Conservation (phyloP, 176 grass and related monocot species). For the Phoenix roebelenii region DNA sequence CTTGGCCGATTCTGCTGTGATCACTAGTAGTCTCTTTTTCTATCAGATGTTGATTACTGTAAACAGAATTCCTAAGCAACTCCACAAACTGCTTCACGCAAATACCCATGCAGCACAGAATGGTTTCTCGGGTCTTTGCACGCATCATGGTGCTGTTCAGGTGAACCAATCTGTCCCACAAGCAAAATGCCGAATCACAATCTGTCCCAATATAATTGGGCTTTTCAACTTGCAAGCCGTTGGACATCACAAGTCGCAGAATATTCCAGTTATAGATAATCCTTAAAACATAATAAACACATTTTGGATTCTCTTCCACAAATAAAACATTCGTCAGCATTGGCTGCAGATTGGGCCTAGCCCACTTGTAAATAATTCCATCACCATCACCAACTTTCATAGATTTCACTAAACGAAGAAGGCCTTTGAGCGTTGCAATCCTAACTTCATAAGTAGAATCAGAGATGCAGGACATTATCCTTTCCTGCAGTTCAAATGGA, state of each 20-base stretch:
- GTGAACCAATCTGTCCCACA: slow-evolving; percentile 80
- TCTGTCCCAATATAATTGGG: slow-evolving; percentile 27
- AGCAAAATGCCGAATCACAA: slow-evolving; percentile 31
- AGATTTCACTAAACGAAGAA: slow-evolving; percentile 61
- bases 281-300: slow-evolving; percentile 74
- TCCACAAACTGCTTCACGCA: slow-evolving; percentile 67
- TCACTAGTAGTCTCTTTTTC: slow-evolving; percentile 19
- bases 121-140: slow-evolving; percentile 69
- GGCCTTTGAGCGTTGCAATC: slow-evolving; percentile 68
- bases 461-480: slow-evolving; percentile 59
- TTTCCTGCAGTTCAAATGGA: slow-evolving; percentile 50
- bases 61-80: slow-evolving; percentile 33
- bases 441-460: slow-evolving; percentile 82
- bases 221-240: slow-evolving; percentile 9
- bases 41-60: slow-evolving; percentile 17
- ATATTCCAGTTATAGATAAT: slow-evolving; percentile 77
- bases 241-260: slow-evolving; percentile 23
- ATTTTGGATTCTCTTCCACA: slow-evolving; percentile 77
- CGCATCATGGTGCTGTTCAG: slow-evolving; percentile 52
- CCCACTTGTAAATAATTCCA: slow-evolving; percentile 53
- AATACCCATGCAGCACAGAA: slow-evolving; percentile 82
- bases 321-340: slow-evolving; percentile 49
- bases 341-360: slow-evolving; percentile 43
- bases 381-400: slow-evolving; percentile 29
- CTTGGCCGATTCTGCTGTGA: slow-evolving; percentile 23